phyloP scores from a whole-genome alignment of 2,329 filamentous ascomycete species.

The Incumbomyces delicatus region DNA sequence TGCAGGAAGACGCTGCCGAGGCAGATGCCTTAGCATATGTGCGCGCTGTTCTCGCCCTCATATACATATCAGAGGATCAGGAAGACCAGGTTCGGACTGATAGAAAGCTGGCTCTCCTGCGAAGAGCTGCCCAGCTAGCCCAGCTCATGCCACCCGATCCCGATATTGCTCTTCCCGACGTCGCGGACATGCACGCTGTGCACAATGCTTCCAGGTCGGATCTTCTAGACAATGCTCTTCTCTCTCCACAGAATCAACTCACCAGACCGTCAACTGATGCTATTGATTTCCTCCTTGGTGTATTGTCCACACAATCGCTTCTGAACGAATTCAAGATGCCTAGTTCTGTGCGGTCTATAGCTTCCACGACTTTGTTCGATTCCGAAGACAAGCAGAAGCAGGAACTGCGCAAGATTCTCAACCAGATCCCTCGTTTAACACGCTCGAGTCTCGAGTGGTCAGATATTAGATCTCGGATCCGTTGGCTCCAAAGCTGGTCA shows the following conservation, averaged over 20 bases:
- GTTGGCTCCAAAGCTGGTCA: conserved; percentile 55
- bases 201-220: conserved; percentile 30
- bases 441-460: conserved; percentile 41
- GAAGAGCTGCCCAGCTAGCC: conserved; percentile 41
- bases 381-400: conserved; percentile 43
- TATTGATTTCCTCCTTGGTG: conserved; percentile 31
- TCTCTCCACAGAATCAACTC: conserved; percentile 30
- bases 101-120: conserved; percentile 22
- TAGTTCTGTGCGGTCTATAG: conserved; percentile 28
- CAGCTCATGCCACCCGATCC: conserved; percentile 26
- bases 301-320: conserved; percentile 32
- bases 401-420: conserved; percentile 45
- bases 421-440: conserved; percentile 34
- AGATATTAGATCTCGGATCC: conserved; percentile 39
- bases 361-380: conserved; percentile 44
- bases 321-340: conserved; percentile 31
- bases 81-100: background rate
- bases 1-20: conserved; percentile 30
- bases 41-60: conserved; percentile 49
- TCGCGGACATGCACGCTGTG: conserved; percentile 21
- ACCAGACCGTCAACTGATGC: conserved; percentile 31
- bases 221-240: conserved; percentile 33
- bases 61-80: conserved; percentile 44
- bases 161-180: conserved; percentile 8
- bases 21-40: conserved; percentile 41